Percentiles rank a stretch among this genome's conserved stretches.
Evolutionary conservation across 495 filamentous ascomycete species (phyloP).

Genomic region (Hypomontagnella monticulosa): DNA sequence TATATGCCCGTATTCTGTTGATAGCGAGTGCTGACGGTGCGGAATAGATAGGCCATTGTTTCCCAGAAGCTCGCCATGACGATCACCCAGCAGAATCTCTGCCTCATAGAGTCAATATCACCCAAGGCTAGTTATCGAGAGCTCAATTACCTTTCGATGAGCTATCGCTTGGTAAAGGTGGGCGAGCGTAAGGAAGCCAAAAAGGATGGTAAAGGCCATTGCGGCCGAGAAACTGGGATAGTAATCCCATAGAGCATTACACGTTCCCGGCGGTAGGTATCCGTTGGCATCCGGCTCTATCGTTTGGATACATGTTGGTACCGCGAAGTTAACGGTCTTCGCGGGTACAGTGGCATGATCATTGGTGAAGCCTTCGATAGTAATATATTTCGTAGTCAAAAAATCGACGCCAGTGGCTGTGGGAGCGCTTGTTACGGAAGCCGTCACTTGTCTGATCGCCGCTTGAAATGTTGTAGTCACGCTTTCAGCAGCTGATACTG

Average conservation of each 20-base stretch:
- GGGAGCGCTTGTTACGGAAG: slow-evolving; percentile 4
- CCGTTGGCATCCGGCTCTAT: slow-evolving; percentile 51
- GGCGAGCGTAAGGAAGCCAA: slow-evolving; percentile 48
- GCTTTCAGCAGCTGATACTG: background rate
- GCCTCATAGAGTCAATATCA: slow-evolving; percentile 20
- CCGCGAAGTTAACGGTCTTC: slow-evolving; percentile 35
- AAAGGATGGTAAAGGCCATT: slow-evolving; percentile 46
- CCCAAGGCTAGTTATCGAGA: background rate
- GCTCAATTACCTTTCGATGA: slow-evolving; percentile 39
- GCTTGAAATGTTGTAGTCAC: background rate
- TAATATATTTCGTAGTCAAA: slow-evolving; percentile 40
- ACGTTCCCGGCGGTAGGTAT: slow-evolving; percentile 51
- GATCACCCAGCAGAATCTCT: slow-evolving; percentile 66
- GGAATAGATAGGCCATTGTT: slow-evolving; percentile 51
- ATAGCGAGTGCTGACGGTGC: slow-evolving; percentile 30
- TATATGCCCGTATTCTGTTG: slow-evolving; percentile 34
- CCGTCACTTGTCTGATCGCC: slow-evolving; percentile 16
- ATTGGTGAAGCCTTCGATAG: slow-evolving; percentile 39
- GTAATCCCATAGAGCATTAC: slow-evolving; percentile 52
- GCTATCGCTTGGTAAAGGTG: slow-evolving; percentile 54
- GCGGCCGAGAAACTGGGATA: slow-evolving; percentile 49
- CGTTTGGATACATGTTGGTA: slow-evolving; percentile 46
- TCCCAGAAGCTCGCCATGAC: slow-evolving; percentile 62
- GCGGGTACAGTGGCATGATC: slow-evolving; percentile 34
- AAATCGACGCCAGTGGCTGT: slow-evolving; percentile 23